Base-by-base conservation (phyloP, 805 yeast genomes). In the Saturnispora quitensis region DNA sequence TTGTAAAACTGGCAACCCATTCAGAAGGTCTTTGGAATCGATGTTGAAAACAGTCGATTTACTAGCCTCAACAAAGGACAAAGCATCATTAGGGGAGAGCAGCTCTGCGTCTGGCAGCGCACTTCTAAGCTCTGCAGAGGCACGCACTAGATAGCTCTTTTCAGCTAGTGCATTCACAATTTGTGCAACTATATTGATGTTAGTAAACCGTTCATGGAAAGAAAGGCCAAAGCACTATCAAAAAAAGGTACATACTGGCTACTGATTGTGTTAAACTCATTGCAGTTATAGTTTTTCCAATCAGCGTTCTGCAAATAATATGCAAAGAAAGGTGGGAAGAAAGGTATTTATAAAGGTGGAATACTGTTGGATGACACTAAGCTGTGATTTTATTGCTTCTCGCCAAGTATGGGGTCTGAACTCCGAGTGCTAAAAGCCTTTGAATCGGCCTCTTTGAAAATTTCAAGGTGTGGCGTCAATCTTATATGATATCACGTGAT, bases 1-100 rank as follows among this genome's bases (percentile, higher is more conserved):
- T 22, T 58, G 53, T 45, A 89, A 71, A 50, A 73, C 74, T 15
- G 95, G 89, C 50, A 89, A 70, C 52, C 78, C 75, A 40, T 73
- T 71, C 55, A 86, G 70, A 17, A 88, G 63, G 7, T 81, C 72
- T 4, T 62, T 48, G 24, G 87, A 81, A 52, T 74, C 71, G 22
- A 50, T 43, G 27, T 77, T 68, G 12, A 40, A 38, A 3, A 86
- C 67, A 12, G 58, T 55, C 2, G 74, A 64, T 31, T 70, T 52
- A 20, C 43, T 24, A 5, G 40, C 46, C 43, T 70, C 68, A 2
- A 80, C 69, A 44, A 68, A 61, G 8, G 71, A 62, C 53, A 78
- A 75, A 6, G 85, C 80, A 64, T 82, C 88, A 60, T 78, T 77
- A 48, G 73, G 60, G 18, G 66, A 58, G 12, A 65, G 55, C 18